Conservation (phyloP, 1,139 yeast species). For the Taiozyma sp. region DNA sequence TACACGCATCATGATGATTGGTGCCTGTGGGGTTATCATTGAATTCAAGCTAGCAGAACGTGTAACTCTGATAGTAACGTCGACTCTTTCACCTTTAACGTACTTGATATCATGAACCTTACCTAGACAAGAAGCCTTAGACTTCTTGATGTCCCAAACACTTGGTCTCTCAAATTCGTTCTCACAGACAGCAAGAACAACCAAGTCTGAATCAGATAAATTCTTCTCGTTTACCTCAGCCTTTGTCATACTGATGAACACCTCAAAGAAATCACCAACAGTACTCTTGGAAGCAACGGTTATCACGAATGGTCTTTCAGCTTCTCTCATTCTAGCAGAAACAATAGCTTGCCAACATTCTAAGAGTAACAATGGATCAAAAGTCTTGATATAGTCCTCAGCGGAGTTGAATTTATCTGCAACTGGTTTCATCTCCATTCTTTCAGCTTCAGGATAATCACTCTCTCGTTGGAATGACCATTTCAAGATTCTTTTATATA, state of each 20-base stretch:
- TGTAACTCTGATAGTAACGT: conserved; percentile 67
- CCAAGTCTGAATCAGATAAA: conserved; percentile 71
- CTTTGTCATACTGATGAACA: conserved; percentile 70
- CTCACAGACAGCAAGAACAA: conserved; percentile 55
- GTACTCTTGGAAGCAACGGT: conserved; percentile 76
- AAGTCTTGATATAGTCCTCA: conserved; percentile 58
- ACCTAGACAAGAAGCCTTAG: conserved; percentile 55
- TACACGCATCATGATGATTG: conserved; percentile 63
- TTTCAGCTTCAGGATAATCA: conserved; percentile 54
- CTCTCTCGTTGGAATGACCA: conserved; percentile 70
- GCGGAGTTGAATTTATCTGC: conserved; percentile 48
- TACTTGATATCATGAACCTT: conserved; percentile 70
- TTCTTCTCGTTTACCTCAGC: conserved; percentile 45
- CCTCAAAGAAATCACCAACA: conserved; percentile 85
- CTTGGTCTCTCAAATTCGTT: conserved; percentile 15
- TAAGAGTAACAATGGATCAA: conserved; percentile 76
- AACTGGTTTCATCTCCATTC: conserved; percentile 29
- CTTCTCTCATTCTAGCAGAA: conserved; percentile 61
- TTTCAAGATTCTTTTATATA: conserved; percentile 61
- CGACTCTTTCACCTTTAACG: conserved; percentile 61
- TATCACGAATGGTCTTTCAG: conserved; percentile 62
- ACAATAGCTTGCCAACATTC: conserved; percentile 95
- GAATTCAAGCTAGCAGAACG: conserved; percentile 35
- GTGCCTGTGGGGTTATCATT: conserved; percentile 58
- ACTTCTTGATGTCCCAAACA: conserved; percentile 24